phyloP scores from a whole-genome alignment of 139 green algal genomes.

The Edaphochlamys debaryana region DNA sequence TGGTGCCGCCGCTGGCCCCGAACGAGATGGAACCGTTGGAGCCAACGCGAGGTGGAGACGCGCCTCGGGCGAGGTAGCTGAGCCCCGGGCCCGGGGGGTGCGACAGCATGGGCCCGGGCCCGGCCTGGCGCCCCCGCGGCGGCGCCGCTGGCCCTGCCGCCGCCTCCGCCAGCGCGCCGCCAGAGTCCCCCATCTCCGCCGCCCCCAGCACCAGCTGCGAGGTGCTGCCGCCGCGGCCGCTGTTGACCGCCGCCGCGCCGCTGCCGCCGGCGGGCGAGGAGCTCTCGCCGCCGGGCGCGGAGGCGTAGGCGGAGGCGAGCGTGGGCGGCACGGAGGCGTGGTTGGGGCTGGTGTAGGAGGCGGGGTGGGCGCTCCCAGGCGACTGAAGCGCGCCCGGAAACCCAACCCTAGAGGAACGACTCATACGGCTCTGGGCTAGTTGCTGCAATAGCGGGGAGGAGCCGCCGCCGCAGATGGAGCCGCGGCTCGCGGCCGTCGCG shows the following conservation, averaged over 20 bases:
- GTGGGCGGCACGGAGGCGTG: not conserved
- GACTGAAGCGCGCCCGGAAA: not conserved
- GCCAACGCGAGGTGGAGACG: too few relatives aligned
- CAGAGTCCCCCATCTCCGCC: too few relatives aligned
- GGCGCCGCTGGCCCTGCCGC: too few relatives aligned
- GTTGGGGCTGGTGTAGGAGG: not conserved
- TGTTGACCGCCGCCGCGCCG: not conserved
- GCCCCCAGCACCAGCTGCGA: not conserved
- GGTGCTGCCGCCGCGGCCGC: not conserved
- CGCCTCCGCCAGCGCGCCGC: not conserved
- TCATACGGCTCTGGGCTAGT: slow-evolving; percentile 19
- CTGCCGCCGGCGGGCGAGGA: not conserved
- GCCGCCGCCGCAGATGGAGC: not conserved
- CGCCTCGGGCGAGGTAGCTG: not conserved
- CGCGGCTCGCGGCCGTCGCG: too few relatives aligned
- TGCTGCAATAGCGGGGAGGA: slow-evolving; percentile 14
- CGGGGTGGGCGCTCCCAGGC: not conserved
- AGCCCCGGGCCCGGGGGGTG: not conserved
- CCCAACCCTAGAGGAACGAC: not conserved
- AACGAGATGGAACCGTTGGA: slow-evolving; percentile 22
- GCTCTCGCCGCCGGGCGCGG: not conserved
- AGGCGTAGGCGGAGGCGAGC: not conserved
- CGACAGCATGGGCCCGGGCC: not conserved
- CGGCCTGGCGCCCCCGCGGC: not conserved
- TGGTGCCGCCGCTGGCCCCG: not conserved